Percentiles rank a stretch among this genome's conserved stretches.
Conservation (phyloP, 2,329 filamentous ascomycete genomes). For the Drechslerella coelobrocha region DNA sequence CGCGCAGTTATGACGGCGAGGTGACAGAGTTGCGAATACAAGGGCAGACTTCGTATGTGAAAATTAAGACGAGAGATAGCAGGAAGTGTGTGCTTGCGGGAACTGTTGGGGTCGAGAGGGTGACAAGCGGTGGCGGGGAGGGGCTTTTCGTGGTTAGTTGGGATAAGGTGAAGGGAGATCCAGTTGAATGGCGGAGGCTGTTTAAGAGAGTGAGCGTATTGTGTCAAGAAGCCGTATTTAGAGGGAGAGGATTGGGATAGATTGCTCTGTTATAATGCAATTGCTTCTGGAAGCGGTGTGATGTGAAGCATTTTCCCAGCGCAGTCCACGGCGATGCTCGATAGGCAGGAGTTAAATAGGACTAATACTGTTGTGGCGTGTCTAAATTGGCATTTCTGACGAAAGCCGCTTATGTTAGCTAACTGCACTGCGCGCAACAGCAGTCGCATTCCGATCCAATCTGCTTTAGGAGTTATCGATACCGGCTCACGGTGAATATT, state of each 20-base stretch:
- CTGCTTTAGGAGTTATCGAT: no score
- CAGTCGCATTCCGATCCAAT: no score
- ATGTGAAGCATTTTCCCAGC: neutral
- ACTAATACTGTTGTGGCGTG: no score
- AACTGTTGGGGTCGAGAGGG: conserved; percentile 75
- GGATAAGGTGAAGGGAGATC: conserved; percentile 93
- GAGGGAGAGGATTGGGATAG: conserved; percentile 60
- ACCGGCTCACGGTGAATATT: no score
- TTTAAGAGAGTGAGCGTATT: conserved; percentile 94
- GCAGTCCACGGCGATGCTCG: no score
- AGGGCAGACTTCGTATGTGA: conserved; percentile 62
- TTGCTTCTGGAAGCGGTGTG: neutral
- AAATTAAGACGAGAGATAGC: conserved; percentile 75
- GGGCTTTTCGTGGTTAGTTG: conserved; percentile 86
- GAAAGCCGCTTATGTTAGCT: no score
- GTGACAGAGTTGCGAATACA: conserved; percentile 27
- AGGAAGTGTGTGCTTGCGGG: conserved; percentile 74
- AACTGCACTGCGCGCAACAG: no score
- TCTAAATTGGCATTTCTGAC: no score
- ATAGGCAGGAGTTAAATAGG: no score
- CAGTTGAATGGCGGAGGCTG: conserved; percentile 92
- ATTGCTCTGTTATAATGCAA: neutral
- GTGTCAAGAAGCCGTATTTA: conserved; percentile 83
- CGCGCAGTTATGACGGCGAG: conserved; percentile 48
- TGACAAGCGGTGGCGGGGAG: conserved; percentile 63